These are phyloP conservation scores for Verbascum thapsus DNA, from an alignment of 257 asterid species.

Conservation along the genomic window DNA sequence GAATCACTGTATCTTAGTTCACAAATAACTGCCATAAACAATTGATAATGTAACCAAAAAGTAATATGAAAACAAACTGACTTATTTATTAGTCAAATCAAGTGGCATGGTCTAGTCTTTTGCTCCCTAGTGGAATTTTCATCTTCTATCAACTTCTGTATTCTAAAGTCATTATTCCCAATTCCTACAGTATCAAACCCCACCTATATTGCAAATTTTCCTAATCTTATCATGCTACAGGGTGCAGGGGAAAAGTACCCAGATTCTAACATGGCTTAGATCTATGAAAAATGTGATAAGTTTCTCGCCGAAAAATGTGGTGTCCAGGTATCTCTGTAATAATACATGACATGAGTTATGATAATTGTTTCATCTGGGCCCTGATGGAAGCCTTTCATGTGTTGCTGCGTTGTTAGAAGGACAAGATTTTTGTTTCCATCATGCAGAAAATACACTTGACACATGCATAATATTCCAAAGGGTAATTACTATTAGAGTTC, in stretches of 20 bases:
- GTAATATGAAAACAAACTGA: no score
- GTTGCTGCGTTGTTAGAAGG: not conserved
- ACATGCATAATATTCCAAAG: not conserved
- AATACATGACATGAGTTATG: not conserved
- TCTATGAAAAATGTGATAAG: not conserved
- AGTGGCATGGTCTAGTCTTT: not conserved
- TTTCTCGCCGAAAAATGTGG: not conserved
- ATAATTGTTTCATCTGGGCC: not conserved
- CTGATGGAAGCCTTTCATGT: not conserved
- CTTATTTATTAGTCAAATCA: no score
- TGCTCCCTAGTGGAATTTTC: not conserved
- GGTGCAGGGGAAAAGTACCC: not conserved
- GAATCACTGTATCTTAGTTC: not conserved
- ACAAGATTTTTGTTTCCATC: constrained; percentile 7
- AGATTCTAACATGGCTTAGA: constrained; percentile 2
- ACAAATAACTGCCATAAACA: not conserved
- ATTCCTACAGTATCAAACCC: no score
- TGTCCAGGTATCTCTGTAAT: not conserved
- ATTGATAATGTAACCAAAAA: not conserved
- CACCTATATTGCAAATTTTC: no score
- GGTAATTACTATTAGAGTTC: not conserved
- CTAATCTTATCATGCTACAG: not conserved
- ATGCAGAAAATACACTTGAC: not conserved
- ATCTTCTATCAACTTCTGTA: not conserved
- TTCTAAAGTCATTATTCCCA: not conserved